Evolutionary conservation across 192 early-diverging fungal species (phyloP).

Genomic region (Coemansia asiatica): DNA sequence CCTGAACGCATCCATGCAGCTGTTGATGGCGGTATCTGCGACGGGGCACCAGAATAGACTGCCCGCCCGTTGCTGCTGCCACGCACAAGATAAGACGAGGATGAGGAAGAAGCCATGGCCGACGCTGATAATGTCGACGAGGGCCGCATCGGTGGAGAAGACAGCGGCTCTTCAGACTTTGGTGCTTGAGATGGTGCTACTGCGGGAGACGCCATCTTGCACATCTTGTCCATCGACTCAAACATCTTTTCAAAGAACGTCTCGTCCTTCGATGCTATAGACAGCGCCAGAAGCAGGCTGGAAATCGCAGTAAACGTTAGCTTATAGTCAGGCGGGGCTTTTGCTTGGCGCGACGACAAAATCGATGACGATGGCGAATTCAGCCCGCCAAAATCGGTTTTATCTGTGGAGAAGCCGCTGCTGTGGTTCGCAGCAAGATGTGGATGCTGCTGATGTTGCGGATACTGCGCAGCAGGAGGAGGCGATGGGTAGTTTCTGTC

Average conservation of each 20-base stretch:
- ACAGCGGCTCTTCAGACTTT: not conserved
- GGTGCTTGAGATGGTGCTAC: not conserved
- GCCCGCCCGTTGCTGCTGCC: not conserved
- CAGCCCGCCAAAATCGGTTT: not conserved
- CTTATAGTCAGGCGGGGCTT: slow-evolving; percentile 16
- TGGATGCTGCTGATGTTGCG: not conserved
- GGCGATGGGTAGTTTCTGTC: not conserved
- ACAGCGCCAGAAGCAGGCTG: slow-evolving; percentile 25
- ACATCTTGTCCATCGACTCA: not conserved
- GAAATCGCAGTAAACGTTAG: slow-evolving; percentile 38
- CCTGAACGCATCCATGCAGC: slow-evolving; percentile 10
- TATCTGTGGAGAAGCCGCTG: not conserved
- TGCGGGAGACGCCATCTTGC: not conserved
- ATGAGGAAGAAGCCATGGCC: not conserved
- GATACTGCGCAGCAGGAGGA: not conserved
- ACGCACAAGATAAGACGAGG: not conserved
- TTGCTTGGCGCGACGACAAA: not conserved
- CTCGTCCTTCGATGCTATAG: slow-evolving; percentile 32
- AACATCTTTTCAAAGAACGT: slow-evolving; percentile 32
- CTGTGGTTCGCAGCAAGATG: not conserved
- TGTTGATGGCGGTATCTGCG: not conserved
- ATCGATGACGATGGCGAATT: not conserved
- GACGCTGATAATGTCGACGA: not conserved
- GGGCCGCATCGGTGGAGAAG: not conserved
- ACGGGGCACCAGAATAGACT: too few relatives aligned